A percentile compares a stretch with the other conserved stretches of the same genome.
phyloP scores from a whole-genome alignment of 768 basidiomycete species.

The Sutorius australiensis region DNA sequence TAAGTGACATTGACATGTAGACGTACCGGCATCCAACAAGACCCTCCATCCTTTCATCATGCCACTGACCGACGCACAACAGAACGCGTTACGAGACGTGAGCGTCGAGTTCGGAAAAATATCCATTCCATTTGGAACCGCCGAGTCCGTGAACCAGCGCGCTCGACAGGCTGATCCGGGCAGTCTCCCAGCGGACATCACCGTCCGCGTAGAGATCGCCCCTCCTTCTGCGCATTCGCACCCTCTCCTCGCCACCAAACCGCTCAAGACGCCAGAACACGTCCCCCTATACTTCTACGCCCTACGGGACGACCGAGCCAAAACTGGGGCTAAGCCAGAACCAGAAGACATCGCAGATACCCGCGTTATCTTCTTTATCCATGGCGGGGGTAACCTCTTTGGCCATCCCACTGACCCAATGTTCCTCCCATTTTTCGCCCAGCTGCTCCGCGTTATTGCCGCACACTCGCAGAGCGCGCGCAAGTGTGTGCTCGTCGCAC shows the following conservation, averaged over 20 bases:
- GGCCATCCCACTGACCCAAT: conserved; percentile 14
- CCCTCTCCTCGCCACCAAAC: background rate
- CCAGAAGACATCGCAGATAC: background rate
- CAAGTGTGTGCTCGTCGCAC: conserved; percentile 15
- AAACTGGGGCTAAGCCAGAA: too few species aligned
- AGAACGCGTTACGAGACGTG: too few species aligned
- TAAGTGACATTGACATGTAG: too few species aligned
- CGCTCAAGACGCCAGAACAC: conserved; percentile 11
- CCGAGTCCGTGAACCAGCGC: conserved; percentile 1
- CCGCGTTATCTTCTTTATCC: conserved; percentile 22
- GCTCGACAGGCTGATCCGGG: background rate
- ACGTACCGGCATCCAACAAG: too few species aligned
- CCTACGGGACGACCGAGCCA: background rate
- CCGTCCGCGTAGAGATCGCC: conserved; percentile 14
- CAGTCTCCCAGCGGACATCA: conserved; percentile 10
- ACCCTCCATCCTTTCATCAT: too few species aligned
- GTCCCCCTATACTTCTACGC: conserved; percentile 22
- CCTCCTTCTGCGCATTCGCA: conserved; percentile 7
- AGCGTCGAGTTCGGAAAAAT: too few species aligned
- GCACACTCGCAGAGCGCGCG: background rate
- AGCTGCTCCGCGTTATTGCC: conserved; percentile 11
- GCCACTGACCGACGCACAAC: too few species aligned
- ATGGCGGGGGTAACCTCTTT: conserved; percentile 18
- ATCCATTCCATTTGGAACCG: too few species aligned
- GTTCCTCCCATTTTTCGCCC: conserved; percentile 2